These are phyloP conservation scores for Aspergillus eucalypticola DNA, from an alignment of 2,329 filamentous ascomycete genomes.

Conservation along the genomic window DNA sequence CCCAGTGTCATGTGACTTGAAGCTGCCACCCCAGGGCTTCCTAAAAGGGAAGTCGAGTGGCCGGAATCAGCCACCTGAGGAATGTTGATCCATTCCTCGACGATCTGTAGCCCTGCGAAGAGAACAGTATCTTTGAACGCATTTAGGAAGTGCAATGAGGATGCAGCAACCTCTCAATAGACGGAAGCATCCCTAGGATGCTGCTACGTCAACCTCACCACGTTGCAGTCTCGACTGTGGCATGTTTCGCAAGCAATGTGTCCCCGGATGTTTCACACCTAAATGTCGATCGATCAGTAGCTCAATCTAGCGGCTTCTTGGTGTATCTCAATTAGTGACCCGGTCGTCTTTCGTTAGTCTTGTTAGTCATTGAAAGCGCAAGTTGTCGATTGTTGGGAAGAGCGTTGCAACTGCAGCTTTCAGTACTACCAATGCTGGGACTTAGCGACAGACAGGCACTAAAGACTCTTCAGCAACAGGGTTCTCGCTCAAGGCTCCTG, in stretches of 20 bases:
- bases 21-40: background rate
- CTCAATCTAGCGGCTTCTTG: background rate
- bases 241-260: background rate
- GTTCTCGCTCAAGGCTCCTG: background rate
- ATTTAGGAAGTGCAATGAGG: too few relatives aligned
- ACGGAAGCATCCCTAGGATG: constrained; percentile 1
- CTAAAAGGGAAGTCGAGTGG: background rate
- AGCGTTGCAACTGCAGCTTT: background rate
- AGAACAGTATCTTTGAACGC: too few relatives aligned
- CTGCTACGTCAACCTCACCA: background rate
- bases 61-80: constrained; percentile 2
- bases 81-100: constrained; percentile 13
- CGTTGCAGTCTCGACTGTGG: background rate
- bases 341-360: background rate
- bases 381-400: too few relatives aligned
- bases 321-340: background rate
- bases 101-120: background rate
- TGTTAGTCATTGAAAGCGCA: background rate
- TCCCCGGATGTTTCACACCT: background rate
- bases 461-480: too few relatives aligned
- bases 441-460: background rate
- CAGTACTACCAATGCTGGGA: background rate
- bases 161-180: background rate
- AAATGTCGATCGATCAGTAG: background rate
- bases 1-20: constrained; percentile 1